A percentile compares a stretch with the other conserved stretches of the same genome.
Evolutionary conservation across 768 basidiomycete species (phyloP).

Genomic region (Rhizopogon vinicolor): DNA sequence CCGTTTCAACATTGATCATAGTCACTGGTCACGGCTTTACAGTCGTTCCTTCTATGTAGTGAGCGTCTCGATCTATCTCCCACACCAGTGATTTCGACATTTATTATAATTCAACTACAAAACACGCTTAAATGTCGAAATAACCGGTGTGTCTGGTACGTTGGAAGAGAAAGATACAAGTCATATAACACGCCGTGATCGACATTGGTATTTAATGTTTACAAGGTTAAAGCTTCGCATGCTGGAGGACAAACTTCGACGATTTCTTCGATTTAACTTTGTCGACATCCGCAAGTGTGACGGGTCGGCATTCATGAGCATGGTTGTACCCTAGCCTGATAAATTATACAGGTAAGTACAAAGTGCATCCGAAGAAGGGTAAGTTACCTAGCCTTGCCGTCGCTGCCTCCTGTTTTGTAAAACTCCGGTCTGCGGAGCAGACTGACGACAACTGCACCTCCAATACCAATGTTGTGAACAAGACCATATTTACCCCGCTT

Average conservation of each 20-base stretch:
- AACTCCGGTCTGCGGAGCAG: conserved; percentile 77
- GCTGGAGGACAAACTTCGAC: conserved; percentile 39
- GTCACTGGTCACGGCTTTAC: too few relatives aligned
- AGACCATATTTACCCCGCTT: conserved; percentile 74
- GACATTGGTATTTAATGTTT: background rate
- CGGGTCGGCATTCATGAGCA: conserved; percentile 56
- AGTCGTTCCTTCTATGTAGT: too few relatives aligned
- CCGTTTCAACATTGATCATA: too few relatives aligned
- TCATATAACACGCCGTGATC: background rate
- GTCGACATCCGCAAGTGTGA: conserved; percentile 62
- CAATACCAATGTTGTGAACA: conserved; percentile 81
- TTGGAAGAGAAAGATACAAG: too few relatives aligned
- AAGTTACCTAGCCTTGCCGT: conserved; percentile 59
- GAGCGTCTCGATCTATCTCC: too few relatives aligned
- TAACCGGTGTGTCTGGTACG: too few relatives aligned
- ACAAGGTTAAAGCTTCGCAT: conserved; percentile 34
- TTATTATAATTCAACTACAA: too few relatives aligned
- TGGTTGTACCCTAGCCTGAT: conserved; percentile 78
- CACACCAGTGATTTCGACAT: too few relatives aligned
- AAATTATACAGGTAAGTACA: background rate
- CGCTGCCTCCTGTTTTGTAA: conserved; percentile 57
- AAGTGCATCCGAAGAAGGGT: background rate
- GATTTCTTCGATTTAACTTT: conserved; percentile 70
- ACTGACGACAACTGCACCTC: conserved; percentile 75
- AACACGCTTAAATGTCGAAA: too few relatives aligned